phyloP scores from a whole-genome alignment of 306 rosid genomes.

The Medicago ruthenica region DNA sequence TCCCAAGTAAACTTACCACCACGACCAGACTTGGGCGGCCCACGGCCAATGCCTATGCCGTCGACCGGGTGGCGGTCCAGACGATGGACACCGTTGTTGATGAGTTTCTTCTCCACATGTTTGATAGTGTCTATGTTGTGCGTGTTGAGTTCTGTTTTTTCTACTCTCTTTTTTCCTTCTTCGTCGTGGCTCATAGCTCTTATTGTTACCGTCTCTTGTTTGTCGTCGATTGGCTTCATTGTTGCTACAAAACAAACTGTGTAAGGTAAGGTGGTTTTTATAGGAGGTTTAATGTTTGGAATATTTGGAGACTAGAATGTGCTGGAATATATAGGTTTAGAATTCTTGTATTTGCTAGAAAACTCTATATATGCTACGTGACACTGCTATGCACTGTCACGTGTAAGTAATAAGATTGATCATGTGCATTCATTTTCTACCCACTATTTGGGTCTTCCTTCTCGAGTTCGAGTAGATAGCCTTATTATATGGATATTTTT shows the following conservation, averaged over 20 bases:
- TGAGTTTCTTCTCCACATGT: conserved; percentile 74
- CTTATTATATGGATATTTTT: no score
- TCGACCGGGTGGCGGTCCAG: conserved; percentile 75
- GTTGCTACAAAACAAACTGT: background rate
- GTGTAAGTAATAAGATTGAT: background rate
- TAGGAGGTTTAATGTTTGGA: background rate
- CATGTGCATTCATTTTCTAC: background rate
- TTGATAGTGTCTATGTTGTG: conserved; percentile 69
- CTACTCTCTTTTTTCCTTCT: conserved; percentile 66
- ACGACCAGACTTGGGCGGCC: conserved; percentile 72
- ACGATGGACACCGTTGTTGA: conserved; percentile 66
- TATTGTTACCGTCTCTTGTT: conserved; percentile 58
- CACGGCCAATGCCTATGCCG: conserved; percentile 52
- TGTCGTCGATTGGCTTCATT: conserved; percentile 66
- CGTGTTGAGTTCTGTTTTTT: conserved; percentile 56
- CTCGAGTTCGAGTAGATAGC: no score
- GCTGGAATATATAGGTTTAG: conserved; percentile 37
- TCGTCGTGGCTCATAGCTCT: conserved; percentile 68
- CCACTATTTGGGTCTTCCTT: no score
- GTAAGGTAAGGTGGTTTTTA: background rate
- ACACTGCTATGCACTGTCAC: background rate
- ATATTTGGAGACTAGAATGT: conserved; percentile 28
- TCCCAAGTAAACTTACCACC: conserved; percentile 95
- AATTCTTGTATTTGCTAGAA: conserved; percentile 26
- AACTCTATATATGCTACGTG: conserved; percentile 45